phyloP scores from a whole-genome alignment of 148 eudicot genomes.

The Nepenthes gracilis region DNA sequence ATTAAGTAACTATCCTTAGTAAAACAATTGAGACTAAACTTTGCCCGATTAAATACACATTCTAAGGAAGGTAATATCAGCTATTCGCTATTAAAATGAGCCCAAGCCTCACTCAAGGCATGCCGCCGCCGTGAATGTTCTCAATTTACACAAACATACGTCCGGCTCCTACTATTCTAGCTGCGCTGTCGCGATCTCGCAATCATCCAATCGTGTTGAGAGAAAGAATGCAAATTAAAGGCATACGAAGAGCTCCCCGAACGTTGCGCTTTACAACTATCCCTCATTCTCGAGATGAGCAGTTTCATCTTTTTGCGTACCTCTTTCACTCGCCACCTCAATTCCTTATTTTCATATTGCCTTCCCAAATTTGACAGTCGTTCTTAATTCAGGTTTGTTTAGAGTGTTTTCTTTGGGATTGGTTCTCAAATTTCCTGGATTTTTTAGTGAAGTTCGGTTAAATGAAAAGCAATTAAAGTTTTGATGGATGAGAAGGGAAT shows the following conservation, averaged over 20 bases:
- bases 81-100: too few relatives aligned
- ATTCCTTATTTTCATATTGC: slow-evolving; percentile 62
- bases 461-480: too few relatives aligned
- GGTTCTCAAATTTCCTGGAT: too few relatives aligned
- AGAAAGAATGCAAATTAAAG: slow-evolving; percentile 39
- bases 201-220: slow-evolving; percentile 57
- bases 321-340: slow-evolving; percentile 42
- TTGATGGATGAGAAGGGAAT: too few relatives aligned
- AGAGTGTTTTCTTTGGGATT: slow-evolving; percentile 1
- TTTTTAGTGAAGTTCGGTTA: too few relatives aligned
- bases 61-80: too few relatives aligned
- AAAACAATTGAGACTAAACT: too few relatives aligned
- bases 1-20: too few relatives aligned
- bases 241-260: slow-evolving; percentile 41
- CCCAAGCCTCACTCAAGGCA: too few relatives aligned
- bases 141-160: slow-evolving; percentile 4
- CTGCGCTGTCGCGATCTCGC: slow-evolving; percentile 9
- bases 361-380: slow-evolving; percentile 70
- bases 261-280: slow-evolving; percentile 66
- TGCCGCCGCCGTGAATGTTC: neutral
- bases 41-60: too few relatives aligned
- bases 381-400: slow-evolving; percentile 68
- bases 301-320: slow-evolving; percentile 55
- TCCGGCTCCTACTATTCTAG: neutral
- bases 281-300: slow-evolving; percentile 90